A percentile compares a stretch with the other conserved stretches of the same genome.
Conservation (phyloP, 768 basidiomycete species). For the Leccinum ochraceum region DNA sequence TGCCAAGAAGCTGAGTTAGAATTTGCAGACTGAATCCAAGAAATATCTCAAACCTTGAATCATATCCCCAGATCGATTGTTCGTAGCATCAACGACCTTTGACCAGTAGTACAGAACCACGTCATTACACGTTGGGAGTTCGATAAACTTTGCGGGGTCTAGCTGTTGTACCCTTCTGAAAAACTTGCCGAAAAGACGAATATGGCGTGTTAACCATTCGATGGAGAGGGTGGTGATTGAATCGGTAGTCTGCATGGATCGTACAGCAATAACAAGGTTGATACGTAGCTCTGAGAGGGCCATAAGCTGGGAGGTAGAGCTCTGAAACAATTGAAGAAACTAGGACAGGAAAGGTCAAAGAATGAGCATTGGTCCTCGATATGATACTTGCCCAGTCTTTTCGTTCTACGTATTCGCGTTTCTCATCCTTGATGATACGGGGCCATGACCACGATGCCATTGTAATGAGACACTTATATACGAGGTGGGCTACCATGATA, state of each 20-base stretch:
- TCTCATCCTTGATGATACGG: conserved; percentile 42
- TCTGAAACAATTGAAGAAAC: conserved; percentile 64
- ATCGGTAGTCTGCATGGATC: conserved; percentile 33
- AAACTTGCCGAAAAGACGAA: conserved; percentile 75
- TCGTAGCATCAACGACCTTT: conserved; percentile 72
- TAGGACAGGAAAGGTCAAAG: conserved; percentile 29
- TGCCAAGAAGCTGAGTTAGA: background rate
- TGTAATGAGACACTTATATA: conserved; percentile 75
- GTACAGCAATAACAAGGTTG: conserved; percentile 47
- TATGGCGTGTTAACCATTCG: conserved; percentile 63
- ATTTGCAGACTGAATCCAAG: background rate
- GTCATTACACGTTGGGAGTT: conserved; percentile 61
- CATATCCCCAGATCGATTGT: conserved; percentile 44
- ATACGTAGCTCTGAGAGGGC: conserved; percentile 59
- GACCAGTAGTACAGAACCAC: conserved; percentile 82
- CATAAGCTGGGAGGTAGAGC: conserved; percentile 57
- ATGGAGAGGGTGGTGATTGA: conserved; percentile 48
- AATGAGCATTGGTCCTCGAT: background rate
- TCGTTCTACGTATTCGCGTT: conserved; percentile 45
- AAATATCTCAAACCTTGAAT: conserved; percentile 52
- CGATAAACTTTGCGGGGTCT: conserved; percentile 56
- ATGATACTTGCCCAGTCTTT: conserved; percentile 52
- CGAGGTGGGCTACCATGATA: conserved; percentile 60
- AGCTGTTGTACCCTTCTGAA: conserved; percentile 76
- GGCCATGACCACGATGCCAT: conserved; percentile 74